Base-by-base conservation (phyloP, 2,329 filamentous ascomycete species). In the Ilyonectria mors-panacis region DNA sequence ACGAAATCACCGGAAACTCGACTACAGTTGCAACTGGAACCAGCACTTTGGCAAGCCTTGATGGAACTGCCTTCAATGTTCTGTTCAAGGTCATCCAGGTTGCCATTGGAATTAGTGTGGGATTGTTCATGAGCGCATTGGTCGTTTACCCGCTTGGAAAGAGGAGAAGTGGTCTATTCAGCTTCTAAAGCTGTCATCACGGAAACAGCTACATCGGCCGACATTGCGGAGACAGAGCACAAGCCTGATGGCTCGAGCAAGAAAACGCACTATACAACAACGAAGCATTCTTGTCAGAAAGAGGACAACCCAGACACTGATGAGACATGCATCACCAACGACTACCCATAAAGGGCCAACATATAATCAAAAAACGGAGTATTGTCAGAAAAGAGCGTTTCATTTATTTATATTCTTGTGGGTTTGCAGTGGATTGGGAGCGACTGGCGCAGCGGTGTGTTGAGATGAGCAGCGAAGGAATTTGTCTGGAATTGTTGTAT, bases 71-170 rank as follows among this genome's bases (percentile, higher is more conserved):
- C 0, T 88, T 89, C 67, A 86, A 84, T 9, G 85, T 90, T 5
- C 78, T 88, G 30, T 83, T 87, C 44, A 87, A 85, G 65, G 88
- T 90, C 60, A 85, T 91, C 21, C 87, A 91, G 75, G 86, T 90
- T 2, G 86, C 88, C 6, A 89, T 90, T 62, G 87, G 88, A 39
- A 88, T 90, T 65, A 88, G 87, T n/a, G 88, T 90, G 2, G 88
- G 88, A 13, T 72, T 91, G 28, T 88, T 87, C 66, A 80, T 89
- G 73, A 88, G 87, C 60, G 86, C 86, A 7, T 74, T 88, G 51
- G 81, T 88, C 62, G 83, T 88, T 15, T 88, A 88, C 72, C 87
- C 87, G 0, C 77, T 88, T 37, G 87, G 88, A 13, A 90, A 90
- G 79, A 82, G 86, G 69, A 81, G 88, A 63, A 89, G 87, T 69